Evolutionary conservation across 371 early-diverging fungal genomes (phyloP), one percentile per base, ranked within the genome.

Genomic region (Cokeromyces recurvatus): DNA sequence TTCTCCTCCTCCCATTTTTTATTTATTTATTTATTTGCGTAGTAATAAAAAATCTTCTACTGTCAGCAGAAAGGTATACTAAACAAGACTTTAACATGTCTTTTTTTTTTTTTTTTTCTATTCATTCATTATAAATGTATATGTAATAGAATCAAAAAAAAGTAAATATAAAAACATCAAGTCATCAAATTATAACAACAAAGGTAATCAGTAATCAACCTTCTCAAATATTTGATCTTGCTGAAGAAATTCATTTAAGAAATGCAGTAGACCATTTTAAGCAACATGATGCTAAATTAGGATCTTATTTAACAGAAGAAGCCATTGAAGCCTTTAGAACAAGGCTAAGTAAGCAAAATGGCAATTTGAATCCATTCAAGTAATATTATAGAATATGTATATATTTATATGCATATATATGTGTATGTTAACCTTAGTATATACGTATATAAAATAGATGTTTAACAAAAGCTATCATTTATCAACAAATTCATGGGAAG

Each of bases 401-500:
- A n/a, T n/a, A n/a, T n/a, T n/a, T n/a, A n/a, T n/a, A n/a, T n/a
- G 19, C 5, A 21, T 8, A 25, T 16, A 21, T 43, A 2, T 19
- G 12, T 6, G 12, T n/a, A 21, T 43, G 2, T 9, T 29, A 5
- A 5, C 29, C 29, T 29, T 29, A 16, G 14, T 25, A 17, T 17
- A 17, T 43, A 24, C 10, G 37, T 15, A 32, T 35, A 8, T 4
- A 16, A 27, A 32, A 16, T 29, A 63, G 69, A 15, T 53, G 64
- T 16, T 42, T 74, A 1, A 43, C 67, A 14, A 48, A 51, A 8
- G 44, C 74, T 7, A 79, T 81, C 29, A 61, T 81, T 8, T 77
- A 69, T 46, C 82, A 81, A 44, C 79, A 79, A 53, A 62, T 79
- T 6, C 53, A 67, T 46, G 80, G 80, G 2, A 69, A 71, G 23